Base-by-base conservation (phyloP, 164 flowering plant genomes). In the Piper betle region DNA sequence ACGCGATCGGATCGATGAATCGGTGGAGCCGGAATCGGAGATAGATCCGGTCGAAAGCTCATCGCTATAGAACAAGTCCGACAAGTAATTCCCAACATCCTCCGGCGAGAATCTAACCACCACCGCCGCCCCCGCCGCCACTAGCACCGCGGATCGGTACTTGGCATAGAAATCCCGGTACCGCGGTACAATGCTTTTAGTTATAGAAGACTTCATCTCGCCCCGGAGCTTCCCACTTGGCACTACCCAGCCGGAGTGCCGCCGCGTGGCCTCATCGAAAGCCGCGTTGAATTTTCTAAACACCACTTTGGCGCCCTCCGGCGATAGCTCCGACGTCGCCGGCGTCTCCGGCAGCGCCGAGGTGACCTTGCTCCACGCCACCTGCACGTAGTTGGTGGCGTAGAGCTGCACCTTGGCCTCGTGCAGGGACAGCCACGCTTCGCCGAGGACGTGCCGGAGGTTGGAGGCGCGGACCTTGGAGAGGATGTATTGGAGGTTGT, bases 51-150 rank as follows among this genome's bases (percentile, higher is more conserved):
- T 25, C 7, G 62, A 60, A 19, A 40, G 33, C 12, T 7, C 53
- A 37, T 43, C 43, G 4, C 84, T 85, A 37, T 58, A 40, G 46
- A 89, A 83, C 66, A 92, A 58, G 68, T 82, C 96, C 18, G 91
- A 85, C 62, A 89, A 62, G 75, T 81, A 79, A 68, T 83, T 88
- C 7, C 64, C 81, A 70, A 92, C 37, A 72, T 88, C 91, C 8
- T 84, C 89, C 9, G 96, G 93, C 60, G 84, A 62, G 66, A 69
- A 85, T 67, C 72, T 79, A 68, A 85, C 76, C 9, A 74, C 53
- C 2, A 69, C 43, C 33, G 33, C 33, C 33, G 33, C 33, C 33
- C 2, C 33, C 33, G 33, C 33, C 33, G 2, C 33, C 33, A 25
- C 33, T 2, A 0, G 33, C 33, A 25, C 33, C 33, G 33, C 33